Percentiles rank a stretch among this genome's conserved stretches.
phyloP scores from a whole-genome alignment of 768 basidiomycete species.

The Dictyophora rubrovolvata region DNA sequence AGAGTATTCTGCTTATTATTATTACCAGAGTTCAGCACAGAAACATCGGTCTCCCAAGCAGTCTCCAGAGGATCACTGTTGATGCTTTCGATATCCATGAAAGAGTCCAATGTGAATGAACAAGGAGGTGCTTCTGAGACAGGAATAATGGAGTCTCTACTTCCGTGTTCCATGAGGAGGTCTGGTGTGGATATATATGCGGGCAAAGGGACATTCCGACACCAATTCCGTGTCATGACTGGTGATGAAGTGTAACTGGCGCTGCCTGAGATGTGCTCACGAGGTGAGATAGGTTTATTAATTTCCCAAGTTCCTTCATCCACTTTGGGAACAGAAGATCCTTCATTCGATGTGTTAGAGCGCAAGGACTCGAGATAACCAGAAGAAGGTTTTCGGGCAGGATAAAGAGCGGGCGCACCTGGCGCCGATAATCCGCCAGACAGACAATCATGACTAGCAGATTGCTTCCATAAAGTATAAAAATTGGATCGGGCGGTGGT shows the following conservation, averaged over 20 bases:
- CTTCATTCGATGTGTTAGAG: background rate
- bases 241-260: too few species aligned
- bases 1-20: background rate
- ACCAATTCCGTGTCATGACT: too few species aligned
- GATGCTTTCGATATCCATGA: background rate
- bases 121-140: background rate
- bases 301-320: background rate
- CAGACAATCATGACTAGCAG: background rate
- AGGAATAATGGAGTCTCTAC: background rate
- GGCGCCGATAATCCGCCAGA: background rate
- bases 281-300: background rate
- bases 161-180: background rate
- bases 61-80: background rate
- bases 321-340: background rate
- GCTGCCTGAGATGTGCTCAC: too few species aligned
- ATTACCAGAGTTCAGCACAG: background rate
- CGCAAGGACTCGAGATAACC: background rate
- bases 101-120: background rate
- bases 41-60: too few species aligned
- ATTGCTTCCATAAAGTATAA: background rate
- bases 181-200: background rate
- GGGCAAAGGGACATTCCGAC: background rate
- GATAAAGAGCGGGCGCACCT: too few species aligned
- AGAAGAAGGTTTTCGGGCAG: background rate
- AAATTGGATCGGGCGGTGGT: background rate